phyloP scores from a whole-genome alignment of 768 basidiomycete species.

The Termitomyces sp. region DNA sequence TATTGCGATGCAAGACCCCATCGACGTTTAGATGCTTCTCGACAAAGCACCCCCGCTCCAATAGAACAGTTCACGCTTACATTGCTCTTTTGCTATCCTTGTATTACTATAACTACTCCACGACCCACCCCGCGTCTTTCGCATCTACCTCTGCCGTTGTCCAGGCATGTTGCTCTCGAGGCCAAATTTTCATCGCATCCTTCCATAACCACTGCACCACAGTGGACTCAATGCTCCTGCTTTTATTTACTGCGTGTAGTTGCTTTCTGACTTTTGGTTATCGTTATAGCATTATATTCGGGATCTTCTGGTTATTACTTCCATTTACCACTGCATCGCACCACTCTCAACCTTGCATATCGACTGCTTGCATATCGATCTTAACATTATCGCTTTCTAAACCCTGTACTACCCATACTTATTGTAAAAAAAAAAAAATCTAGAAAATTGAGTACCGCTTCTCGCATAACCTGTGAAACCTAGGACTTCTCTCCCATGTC shows the following conservation, averaged over 20 bases:
- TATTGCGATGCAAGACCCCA: slow-evolving; percentile 16
- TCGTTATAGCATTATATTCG: slow-evolving; percentile 14
- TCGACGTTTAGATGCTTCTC: slow-evolving; percentile 21
- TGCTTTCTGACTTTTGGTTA: slow-evolving; percentile 47
- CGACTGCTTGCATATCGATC: slow-evolving; percentile 6
- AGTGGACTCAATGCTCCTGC: slow-evolving; percentile 32
- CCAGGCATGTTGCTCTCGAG: neutral
- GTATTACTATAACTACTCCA: slow-evolving; percentile 9
- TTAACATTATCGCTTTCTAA: slow-evolving; percentile 13
- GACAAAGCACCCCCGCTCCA: neutral
- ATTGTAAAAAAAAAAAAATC: slow-evolving; percentile 1
- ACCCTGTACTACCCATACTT: slow-evolving; percentile 1
- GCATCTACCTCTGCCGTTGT: neutral
- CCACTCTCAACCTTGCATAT: slow-evolving; percentile 4
- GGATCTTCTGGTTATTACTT: slow-evolving; percentile 1
- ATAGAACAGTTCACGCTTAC: neutral
- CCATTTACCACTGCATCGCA: slow-evolving; percentile 6
- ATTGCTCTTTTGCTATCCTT: slow-evolving; percentile 12
- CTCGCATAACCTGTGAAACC: neutral
- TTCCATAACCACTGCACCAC: neutral
- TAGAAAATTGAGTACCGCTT: neutral
- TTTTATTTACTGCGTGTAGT: slow-evolving; percentile 35
- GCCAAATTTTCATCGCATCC: neutral
- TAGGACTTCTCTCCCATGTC: neutral
- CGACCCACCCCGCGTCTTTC: slow-evolving; percentile 7